Percentiles rank a stretch among this genome's conserved stretches.
Conservation (phyloP, 176 grass and related monocot genomes). For the Areca catechu region DNA sequence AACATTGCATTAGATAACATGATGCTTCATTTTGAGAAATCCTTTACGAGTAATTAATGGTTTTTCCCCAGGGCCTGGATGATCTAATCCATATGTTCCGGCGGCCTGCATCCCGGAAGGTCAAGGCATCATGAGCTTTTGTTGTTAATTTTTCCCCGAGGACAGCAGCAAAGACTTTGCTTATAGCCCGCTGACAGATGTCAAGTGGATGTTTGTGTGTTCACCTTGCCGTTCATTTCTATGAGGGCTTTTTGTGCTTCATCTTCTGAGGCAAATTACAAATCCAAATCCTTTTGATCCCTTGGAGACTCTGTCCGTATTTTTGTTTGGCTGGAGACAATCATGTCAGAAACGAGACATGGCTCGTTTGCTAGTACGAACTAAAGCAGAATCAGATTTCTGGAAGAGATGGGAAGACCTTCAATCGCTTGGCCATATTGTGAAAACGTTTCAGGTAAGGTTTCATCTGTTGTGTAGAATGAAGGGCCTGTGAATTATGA, state of each 20-base stretch:
- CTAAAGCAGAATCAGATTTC: no score
- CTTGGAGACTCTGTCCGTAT: conserved; percentile 23
- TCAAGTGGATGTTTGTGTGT: background rate
- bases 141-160: no score
- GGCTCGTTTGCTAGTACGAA: no score
- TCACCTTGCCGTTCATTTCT: conserved; percentile 86
- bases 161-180: no score
- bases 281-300: conserved; percentile 85
- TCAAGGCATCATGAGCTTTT: conserved; percentile 45
- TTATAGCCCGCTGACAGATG: no score
- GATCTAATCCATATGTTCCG: conserved; percentile 98
- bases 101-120: conserved; percentile 69
- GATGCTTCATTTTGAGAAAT: background rate
- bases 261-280: conserved; percentile 58
- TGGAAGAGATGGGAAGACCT: conserved; percentile 18
- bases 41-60: background rate
- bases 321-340: conserved; percentile 47
- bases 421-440: conserved; percentile 71
- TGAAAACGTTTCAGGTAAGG: conserved; percentile 38
- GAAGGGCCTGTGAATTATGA: conserved; percentile 18
- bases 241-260: conserved; percentile 38
- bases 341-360: no score
- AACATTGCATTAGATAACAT: no score
- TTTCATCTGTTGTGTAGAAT: conserved; percentile 30
- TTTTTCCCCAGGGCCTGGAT: conserved; percentile 63